Percentiles rank a stretch among this genome's conserved stretches.
phyloP scores from a whole-genome alignment of 352 stramenopile species.

The Phytophthora quininea region DNA sequence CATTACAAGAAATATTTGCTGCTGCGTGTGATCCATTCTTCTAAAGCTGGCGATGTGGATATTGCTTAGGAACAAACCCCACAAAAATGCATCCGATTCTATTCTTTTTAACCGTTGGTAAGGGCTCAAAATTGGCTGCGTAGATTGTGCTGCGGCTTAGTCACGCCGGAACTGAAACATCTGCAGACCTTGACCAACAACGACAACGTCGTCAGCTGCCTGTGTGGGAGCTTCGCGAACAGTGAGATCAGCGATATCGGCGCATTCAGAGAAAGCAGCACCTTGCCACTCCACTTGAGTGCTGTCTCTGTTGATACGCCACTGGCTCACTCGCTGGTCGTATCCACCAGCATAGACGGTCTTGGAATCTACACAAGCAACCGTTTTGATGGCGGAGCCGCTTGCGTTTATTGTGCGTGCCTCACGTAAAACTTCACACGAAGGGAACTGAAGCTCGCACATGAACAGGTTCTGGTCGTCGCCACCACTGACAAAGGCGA shows the following conservation, averaged over 20 bases:
- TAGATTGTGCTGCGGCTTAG: neutral
- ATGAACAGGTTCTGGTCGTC: conserved; percentile 81
- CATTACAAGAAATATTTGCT: conserved; percentile 39
- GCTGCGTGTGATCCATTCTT: conserved; percentile 36
- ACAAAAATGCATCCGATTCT: conserved; percentile 47
- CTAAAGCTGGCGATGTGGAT: conserved; percentile 43
- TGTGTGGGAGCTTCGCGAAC: conserved; percentile 25
- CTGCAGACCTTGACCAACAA: conserved; percentile 84
- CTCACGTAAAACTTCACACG: conserved; percentile 43
- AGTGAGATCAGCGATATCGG: conserved; percentile 76
- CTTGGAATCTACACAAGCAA: conserved; percentile 44
- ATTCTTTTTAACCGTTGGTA: conserved; percentile 15
- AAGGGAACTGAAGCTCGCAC: conserved; percentile 40
- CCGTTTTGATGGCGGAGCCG: conserved; percentile 82
- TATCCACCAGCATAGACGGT: conserved; percentile 76
- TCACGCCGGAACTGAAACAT: conserved; percentile 48
- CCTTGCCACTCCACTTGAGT: conserved; percentile 54
- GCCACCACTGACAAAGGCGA: conserved; percentile 78
- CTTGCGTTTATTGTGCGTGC: conserved; percentile 64
- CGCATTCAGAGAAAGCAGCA: conserved; percentile 76
- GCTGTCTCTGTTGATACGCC: conserved; percentile 31
- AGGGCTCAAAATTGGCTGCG: too few relatives aligned
- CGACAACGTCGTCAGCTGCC: conserved; percentile 45
- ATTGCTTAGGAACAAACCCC: conserved; percentile 37
- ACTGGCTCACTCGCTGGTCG: conserved; percentile 86